Percentiles rank a stretch among this genome's conserved stretches.
These are phyloP conservation scores for Coniochaeta sp. DNA, from an alignment of 2,329 filamentous ascomycete species.

Conservation along the genomic window DNA sequence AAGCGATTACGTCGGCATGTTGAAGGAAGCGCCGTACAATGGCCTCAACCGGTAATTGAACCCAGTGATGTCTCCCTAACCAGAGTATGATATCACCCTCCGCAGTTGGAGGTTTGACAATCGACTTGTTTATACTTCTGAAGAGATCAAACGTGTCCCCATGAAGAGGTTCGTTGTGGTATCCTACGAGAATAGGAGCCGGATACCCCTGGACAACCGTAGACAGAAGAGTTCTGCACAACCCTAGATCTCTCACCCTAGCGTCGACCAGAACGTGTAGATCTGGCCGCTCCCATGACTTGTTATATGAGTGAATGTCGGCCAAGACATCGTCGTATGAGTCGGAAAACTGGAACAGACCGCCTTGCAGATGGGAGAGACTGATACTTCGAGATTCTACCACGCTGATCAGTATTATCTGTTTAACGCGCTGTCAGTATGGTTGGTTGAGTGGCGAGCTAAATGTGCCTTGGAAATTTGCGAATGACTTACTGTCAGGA, in stretches of 20 bases:
- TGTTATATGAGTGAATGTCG: not conserved
- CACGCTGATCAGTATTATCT: no score
- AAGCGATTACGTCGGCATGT: not conserved
- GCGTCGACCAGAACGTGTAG: constrained; percentile 6
- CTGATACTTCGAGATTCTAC: no score
- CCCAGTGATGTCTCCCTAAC: constrained; percentile 1
- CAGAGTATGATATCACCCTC: constrained; percentile 4
- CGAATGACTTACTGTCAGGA: no score
- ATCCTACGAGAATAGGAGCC: constrained; percentile 5
- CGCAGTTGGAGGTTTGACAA: no score
- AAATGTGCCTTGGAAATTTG: no score
- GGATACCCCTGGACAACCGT: constrained; percentile 6
- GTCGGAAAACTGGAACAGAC: no score
- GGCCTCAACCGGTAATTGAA: constrained; percentile 5
- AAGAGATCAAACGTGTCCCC: not conserved
- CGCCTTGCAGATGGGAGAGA: no score
- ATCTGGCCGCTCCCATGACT: constrained; percentile 4
- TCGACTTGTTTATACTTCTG: not conserved
- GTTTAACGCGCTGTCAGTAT: no score
- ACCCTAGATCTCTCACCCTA: not conserved
- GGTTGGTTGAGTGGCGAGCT: no score
- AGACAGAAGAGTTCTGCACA: constrained; percentile 5
- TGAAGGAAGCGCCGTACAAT: not conserved
- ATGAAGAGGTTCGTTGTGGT: not conserved
- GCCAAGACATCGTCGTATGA: no score